Base-by-base conservation (phyloP, 352 stramenopile genomes). In the Pythium dissimile region DNA sequence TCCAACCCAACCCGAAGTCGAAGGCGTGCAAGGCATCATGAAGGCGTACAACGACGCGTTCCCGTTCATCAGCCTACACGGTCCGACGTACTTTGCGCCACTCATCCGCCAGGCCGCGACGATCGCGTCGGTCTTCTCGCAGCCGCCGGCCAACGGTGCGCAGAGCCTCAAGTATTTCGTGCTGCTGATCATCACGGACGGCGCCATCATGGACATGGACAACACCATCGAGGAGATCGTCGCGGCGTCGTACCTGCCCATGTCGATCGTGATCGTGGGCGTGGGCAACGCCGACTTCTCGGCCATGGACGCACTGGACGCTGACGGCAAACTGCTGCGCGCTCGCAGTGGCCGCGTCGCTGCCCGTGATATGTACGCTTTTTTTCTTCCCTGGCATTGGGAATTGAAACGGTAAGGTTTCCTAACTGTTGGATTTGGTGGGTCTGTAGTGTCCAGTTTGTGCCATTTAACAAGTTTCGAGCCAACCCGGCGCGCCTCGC, bases 251-350 rank as follows among this genome's bases (percentile, higher is more conserved):
- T 71, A 69, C 15, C 67, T 90, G 46, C 80, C 85, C 0, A 62
- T 94, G 34, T 89, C 77, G 23, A 90, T 94, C 44, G 76, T 94
- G 35, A 89, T 94, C 58, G 80, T 91, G 5, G 83, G 80, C 15
- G 85, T 95, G 26, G 85, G 85, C 16, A 85, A 91, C 23, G 79
- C 80, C 2, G 72, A 86, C 42, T 90, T 90, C 23, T 77, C 65
- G 1, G 74, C 80, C 6, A 88, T 90, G 80, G 71, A 86, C 46
- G 68, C 69, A 15, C 55, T 88, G 11, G 75, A 85, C 55, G 66
- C 67, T 7, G 80, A 90, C 46, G 76, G 66, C 38, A 87, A 87
- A 32, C 37, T 86, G 26, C 62, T 90, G n/a, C 76, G 30, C 44
- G 77, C 55, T 68, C 72, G 16, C 57, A 75, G 41, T 24, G 72